Base-by-base conservation (phyloP, 768 basidiomycete species). In the Leccinellum luteum region DNA sequence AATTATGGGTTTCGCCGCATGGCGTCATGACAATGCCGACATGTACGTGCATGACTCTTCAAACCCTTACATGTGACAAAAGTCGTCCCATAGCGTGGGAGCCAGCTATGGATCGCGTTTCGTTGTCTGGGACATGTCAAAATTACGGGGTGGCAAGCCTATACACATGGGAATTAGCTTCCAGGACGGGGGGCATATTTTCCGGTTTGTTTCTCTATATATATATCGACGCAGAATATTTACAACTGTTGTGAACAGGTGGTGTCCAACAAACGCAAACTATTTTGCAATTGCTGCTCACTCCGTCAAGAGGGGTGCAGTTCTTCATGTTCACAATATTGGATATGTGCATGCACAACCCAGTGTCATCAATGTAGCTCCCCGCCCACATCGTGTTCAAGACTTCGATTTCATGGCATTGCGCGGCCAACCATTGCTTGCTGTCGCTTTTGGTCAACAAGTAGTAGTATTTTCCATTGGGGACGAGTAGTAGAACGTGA, bases 341-440 rank as follows among this genome's bases (percentile, higher is more conserved):
- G 79, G 79, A 52, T 89, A 85, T 69, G 70, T 84, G 17, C 80
- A 89, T 49, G 79, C 85, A 25, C 81, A 84, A 56, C 88, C 89
- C 27, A 83, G 81, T 15, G 71, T 78, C 9, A 82, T 91, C 51
- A 72, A 72, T 44, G 66, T 92, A 54, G 79, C 79, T 27, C 77
- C 83, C 27, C 81, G 81, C 25, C 90, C 90, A 15, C 81, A 86
- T 69, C 77, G 79, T 59, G 76, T 91, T 32, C 80, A 81, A 52
- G 86, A 90, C 68, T 90, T 93, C 64, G 91, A 92, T 73, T 92
- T 91, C 72, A 72, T 93, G 51, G 78, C 80, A 3, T 59, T 79
- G 25, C 76, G 72, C 44, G 84, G 84, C 23, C 85, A 85, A 56
- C 86, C 86, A 45, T 75, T 84, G 31, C 79, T 93, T 55, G 91